Evolutionary conservation across 1,139 yeast species (phyloP), one percentile per base, ranked within the genome.

Genomic region (Blastobotrys petasosporus): DNA sequence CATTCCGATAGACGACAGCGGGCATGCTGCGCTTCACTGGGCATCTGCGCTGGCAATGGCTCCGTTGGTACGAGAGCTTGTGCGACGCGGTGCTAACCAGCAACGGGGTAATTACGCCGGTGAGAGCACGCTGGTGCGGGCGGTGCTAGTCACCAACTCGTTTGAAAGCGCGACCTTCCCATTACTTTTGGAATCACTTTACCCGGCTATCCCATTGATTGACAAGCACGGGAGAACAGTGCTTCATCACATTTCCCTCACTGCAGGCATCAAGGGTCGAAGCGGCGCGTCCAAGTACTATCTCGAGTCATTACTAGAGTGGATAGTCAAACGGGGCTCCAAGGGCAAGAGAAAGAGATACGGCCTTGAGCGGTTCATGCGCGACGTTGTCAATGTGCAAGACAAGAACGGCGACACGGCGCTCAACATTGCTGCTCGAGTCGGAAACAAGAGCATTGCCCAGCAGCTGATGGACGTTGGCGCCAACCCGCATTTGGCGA

Each of bases 21-120:
- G 97, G 0, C 94, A 92, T 60, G 83, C 96, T 0, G 88, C 95
- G 1, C 73, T 94, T 49, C 99, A 94, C 64, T 86, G 97, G 95
- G 95, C 97, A 1, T 82, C 97, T 30, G 87, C 97, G 0, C 74
- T 94, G 66, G 97, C 95, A 0, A 80, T 87, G 51, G 68, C 82
- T 4, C 71, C 80, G 2, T 72, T 90, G 49, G 92, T 88, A 4
- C 77, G 77, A 48, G 87, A 86, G 48, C 69, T 94, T 32, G 75
- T 90, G 6, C 68, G 77, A 41, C 77, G 80, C 53, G 95, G 95
- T 1, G 76, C 80, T 1, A 71, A 77, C 49, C 69, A 83, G 43
- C 73, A 85, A 7, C 69, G 85, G 37, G 87, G 94, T 13, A 92
- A 85, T 57, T 81, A 83, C 56, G 76, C 76, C 33, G 97, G 97